Conservation (phyloP, 2,329 filamentous ascomycete genomes). For the Nemania sp. region DNA sequence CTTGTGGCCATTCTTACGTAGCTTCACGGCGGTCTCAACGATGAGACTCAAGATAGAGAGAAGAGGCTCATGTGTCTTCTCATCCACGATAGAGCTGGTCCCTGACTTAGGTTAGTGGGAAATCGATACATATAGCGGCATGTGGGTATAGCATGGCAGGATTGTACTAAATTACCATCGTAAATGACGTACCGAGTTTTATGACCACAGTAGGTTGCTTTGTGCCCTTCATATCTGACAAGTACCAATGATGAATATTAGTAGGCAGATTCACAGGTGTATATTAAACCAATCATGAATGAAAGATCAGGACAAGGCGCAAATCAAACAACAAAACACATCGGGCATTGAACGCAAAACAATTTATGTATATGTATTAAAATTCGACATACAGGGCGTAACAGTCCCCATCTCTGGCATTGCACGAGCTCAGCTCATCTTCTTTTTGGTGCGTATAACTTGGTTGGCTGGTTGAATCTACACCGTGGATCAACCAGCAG, state of each 20-base stretch:
- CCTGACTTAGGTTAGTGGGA: conserved; percentile 55
- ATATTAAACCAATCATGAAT: not conserved
- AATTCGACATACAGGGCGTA: conserved; percentile 37
- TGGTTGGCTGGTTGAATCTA: conserved; percentile 3
- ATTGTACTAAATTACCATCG: too few species aligned
- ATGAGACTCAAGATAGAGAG: conserved; percentile 89
- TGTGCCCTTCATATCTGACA: conserved; percentile 64
- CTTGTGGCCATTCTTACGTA: conserved; percentile 87
- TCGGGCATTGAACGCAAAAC: not conserved
- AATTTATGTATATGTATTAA: conserved; percentile 8
- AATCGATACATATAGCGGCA: not conserved
- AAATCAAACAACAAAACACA: conserved; percentile 6
- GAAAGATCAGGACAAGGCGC: not conserved
- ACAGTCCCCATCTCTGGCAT: conserved; percentile 34
- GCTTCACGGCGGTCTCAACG: conserved; percentile 86
- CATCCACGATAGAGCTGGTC: conserved; percentile 98
- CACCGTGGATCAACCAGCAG: not conserved
- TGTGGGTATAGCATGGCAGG: not conserved
- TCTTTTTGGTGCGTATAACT: not conserved
- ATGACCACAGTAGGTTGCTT: conserved; percentile 79
- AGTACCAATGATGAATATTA: conserved; percentile 31
- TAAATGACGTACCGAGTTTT: conserved; percentile 75
- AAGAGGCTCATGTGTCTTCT: conserved; percentile 90
- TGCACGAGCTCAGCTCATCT: conserved; percentile 23
- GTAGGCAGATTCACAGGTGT: not conserved